A percentile compares a stretch with the other conserved stretches of the same genome.
phyloP scores from a whole-genome alignment of 1,284 basidiomycete species.

The Ganoderma lingzhi region DNA sequence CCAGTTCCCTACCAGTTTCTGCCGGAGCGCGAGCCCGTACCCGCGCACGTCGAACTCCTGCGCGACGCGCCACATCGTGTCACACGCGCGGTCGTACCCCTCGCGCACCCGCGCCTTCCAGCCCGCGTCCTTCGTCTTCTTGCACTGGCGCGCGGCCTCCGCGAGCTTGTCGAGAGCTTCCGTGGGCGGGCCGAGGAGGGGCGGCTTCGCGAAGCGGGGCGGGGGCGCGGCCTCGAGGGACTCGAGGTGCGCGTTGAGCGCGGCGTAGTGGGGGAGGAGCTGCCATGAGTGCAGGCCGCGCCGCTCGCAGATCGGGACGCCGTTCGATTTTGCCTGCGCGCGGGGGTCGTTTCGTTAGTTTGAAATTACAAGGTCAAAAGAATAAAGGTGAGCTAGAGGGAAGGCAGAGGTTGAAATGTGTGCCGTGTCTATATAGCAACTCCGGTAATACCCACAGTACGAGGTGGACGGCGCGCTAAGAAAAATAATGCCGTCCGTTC shows the following conservation, averaged over 20 bases:
- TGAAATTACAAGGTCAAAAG: too few relatives aligned
- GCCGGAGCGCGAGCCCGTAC: conserved; percentile 70
- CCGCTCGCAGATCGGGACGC: conserved; percentile 65
- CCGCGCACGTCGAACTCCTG: conserved; percentile 74
- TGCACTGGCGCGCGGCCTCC: conserved; percentile 50
- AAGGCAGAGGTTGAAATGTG: conserved; percentile 5
- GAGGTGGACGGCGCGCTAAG: too few relatives aligned
- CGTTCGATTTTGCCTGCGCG: conserved; percentile 68
- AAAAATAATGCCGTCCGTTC: too few relatives aligned
- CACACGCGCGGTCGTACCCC: conserved; percentile 67
- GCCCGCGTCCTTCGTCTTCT: conserved; percentile 39
- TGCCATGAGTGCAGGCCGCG: conserved; percentile 70
- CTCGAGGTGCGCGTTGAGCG: conserved; percentile 66
- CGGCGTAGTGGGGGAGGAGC: conserved; percentile 64
- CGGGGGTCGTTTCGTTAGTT: background rate
- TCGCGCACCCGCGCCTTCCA: conserved; percentile 64
- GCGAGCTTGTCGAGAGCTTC: conserved; percentile 66
- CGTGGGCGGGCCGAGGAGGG: conserved; percentile 62
- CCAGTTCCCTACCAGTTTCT: conserved; percentile 76
- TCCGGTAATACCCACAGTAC: too few relatives aligned
- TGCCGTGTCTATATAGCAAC: too few relatives aligned
- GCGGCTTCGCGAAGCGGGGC: conserved; percentile 66
- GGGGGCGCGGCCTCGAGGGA: conserved; percentile 62
- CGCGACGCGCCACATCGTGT: conserved; percentile 71
- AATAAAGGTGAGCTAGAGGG: too few relatives aligned